phyloP scores from a whole-genome alignment of 2,329 filamentous ascomycete genomes.

The Talaromyces piceae region DNA sequence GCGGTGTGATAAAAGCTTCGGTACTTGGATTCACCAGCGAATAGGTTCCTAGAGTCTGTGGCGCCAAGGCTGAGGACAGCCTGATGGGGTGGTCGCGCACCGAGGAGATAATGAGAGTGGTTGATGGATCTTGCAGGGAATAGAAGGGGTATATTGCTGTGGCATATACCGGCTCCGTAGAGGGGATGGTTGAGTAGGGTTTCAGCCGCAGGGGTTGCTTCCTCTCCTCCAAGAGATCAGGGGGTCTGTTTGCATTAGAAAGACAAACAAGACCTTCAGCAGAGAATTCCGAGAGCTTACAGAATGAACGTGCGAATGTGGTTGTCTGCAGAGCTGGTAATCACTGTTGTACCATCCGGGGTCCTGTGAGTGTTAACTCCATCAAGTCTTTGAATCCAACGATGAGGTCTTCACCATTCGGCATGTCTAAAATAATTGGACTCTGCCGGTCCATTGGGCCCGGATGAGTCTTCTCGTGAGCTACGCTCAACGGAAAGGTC shows the following conservation, averaged over 20 bases:
- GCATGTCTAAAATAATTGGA: slow-evolving; percentile 39
- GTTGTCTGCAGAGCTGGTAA: slow-evolving; percentile 48
- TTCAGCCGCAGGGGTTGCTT: slow-evolving; percentile 30
- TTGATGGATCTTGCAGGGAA: slow-evolving; percentile 43
- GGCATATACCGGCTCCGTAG: slow-evolving; percentile 46
- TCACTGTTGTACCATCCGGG: slow-evolving; percentile 50
- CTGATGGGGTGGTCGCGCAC: slow-evolving; percentile 49
- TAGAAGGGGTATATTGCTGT: slow-evolving; percentile 50
- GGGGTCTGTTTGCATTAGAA: slow-evolving; percentile 30
- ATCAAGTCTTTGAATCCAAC: not conserved
- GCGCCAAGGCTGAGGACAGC: slow-evolving; percentile 48
- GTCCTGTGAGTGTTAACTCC: slow-evolving; percentile 28
- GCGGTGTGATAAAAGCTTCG: slow-evolving; percentile 49
- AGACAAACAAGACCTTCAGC: not conserved
- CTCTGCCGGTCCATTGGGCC: not conserved
- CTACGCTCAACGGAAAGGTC: not conserved
- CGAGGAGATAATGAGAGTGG: slow-evolving; percentile 45
- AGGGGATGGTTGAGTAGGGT: slow-evolving; percentile 41
- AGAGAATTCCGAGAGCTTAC: slow-evolving; percentile 25
- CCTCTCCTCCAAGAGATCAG: slow-evolving; percentile 39
- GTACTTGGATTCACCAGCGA: slow-evolving; percentile 48
- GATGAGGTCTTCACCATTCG: slow-evolving; percentile 31
- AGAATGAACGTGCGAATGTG: slow-evolving; percentile 48
- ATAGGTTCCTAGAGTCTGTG: slow-evolving; percentile 45
- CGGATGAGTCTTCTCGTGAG: not conserved